Base-by-base conservation (phyloP, 805 yeast genomes). In the Grigorovia humatica region DNA sequence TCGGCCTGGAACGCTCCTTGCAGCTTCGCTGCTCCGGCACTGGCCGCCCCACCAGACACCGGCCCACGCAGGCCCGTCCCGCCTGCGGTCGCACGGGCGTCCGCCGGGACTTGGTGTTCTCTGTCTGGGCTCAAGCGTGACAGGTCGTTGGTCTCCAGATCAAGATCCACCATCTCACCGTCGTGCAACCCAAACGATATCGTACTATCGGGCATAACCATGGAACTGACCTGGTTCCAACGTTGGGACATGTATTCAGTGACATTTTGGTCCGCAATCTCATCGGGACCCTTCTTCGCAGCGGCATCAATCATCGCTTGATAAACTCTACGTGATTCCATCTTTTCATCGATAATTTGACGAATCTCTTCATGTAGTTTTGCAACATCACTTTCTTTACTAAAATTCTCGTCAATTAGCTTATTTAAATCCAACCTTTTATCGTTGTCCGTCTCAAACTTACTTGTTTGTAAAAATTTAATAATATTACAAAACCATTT, bases 401-500 rank as follows among this genome's bases (percentile, higher is more conserved):
- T 46, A 4, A 58, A 63, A 2, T 58, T 55, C 9, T 58, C 47
- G 2, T 58, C 54, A 1, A 77, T 54, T 38, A 79, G 54, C 1
- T 57, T 57, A 3, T 61, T 65, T 32, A 87, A 62, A 55, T 80
- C 78, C 4, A 86, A 58, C 51, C 73, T 68, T 47, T 73, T 69
- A 3, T 8, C 17, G 17, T 63, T 66, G 0, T 67, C 68, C 7
- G 69, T 62, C 4, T 71, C 70, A 12, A 59, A 69, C 60, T 76
- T 82, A 52, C 90, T 87, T 49, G 74, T 71, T 52, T 86, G 76
- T 48, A 90, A 69, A 55, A 87, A 79, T 12, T 72, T 70, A 29
- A 89, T 70, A 49, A 88, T 80, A 18, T 74, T 70, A 53, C 85
- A 80, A 46, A 88, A 73, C 97, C 97, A 91, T 6, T 67, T 66